Evolutionary conservation across 495 filamentous ascomycete species (phyloP).

Genomic region (Penicillium cosmopolitanum): DNA sequence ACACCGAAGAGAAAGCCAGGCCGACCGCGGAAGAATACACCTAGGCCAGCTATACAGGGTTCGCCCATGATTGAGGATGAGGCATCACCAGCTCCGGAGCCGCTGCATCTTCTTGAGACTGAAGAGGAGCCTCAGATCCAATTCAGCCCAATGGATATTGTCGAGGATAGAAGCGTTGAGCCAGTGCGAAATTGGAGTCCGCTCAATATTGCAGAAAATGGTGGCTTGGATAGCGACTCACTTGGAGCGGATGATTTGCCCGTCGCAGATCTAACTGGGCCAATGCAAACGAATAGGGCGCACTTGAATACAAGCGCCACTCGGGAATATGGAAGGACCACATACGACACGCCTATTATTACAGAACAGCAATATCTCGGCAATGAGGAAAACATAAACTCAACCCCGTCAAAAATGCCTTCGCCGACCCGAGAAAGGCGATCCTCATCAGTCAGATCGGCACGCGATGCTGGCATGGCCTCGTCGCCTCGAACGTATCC

Average conservation of each 20-base stretch:
- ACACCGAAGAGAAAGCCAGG: conserved; percentile 40
- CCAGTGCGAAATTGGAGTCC: conserved; percentile 27
- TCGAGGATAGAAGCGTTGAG: conserved; percentile 19
- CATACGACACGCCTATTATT: conserved; percentile 37
- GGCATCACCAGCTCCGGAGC: conserved; percentile 16
- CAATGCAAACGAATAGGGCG: conserved; percentile 12
- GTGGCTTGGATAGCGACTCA: conserved; percentile 31
- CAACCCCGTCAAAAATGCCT: conserved; percentile 48
- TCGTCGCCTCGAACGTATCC: conserved; percentile 47
- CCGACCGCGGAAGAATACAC: conserved; percentile 43
- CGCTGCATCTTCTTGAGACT: not conserved
- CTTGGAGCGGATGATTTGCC: conserved; percentile 32
- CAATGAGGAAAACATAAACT: conserved; percentile 38
- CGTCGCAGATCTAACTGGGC: conserved; percentile 24
- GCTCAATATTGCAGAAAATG: conserved; percentile 31
- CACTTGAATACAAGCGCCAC: conserved; percentile 4
- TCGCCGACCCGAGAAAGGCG: conserved; percentile 36
- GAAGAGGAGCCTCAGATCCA: conserved; percentile 8
- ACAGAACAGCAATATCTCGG: conserved; percentile 36
- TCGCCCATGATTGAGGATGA: conserved; percentile 21
- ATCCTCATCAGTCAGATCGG: conserved; percentile 35
- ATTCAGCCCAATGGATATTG: conserved; percentile 31
- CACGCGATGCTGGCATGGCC: conserved; percentile 34
- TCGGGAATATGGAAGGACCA: conserved; percentile 27
- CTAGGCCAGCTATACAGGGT: conserved; percentile 19